Conservation (phyloP, 176 grass and related monocot genomes). For the Zea luxurians region DNA sequence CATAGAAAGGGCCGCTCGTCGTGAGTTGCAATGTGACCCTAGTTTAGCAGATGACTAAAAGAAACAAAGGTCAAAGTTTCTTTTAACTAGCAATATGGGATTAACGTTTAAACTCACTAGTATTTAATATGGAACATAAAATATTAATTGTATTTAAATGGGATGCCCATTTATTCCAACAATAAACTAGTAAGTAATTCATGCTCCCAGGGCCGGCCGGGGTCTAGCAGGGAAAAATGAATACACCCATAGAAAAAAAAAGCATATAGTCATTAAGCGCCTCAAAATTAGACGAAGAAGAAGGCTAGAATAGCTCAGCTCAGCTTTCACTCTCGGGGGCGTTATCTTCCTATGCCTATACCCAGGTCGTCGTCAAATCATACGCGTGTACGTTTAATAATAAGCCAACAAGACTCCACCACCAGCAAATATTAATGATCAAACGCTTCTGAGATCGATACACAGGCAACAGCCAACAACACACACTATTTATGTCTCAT, state of each 20-base stretch:
- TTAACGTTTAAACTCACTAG: too few species aligned
- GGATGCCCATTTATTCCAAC: too few species aligned
- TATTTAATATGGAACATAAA: too few species aligned
- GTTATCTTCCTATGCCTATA: neutral
- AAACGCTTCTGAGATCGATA: neutral
- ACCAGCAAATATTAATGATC: neutral
- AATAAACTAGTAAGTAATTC: neutral
- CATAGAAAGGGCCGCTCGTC: too few species aligned
- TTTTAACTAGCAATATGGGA: too few species aligned
- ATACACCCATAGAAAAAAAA: neutral
- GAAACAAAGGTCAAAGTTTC: too few species aligned
- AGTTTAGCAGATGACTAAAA: too few species aligned
- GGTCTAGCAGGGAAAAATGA: neutral
- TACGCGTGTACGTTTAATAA: neutral
- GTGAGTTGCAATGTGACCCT: too few species aligned
- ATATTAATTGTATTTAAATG: too few species aligned
- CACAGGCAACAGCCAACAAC: neutral
- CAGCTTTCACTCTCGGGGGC: constrained; percentile 8
- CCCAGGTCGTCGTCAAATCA: neutral
- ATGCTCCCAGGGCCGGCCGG: neutral
- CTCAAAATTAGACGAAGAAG: neutral
- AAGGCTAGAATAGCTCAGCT: neutral
- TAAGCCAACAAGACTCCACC: neutral
- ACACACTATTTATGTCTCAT: neutral
- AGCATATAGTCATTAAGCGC: neutral